Conservation (phyloP, 164 flowering plant genomes). For the Santalum album region DNA sequence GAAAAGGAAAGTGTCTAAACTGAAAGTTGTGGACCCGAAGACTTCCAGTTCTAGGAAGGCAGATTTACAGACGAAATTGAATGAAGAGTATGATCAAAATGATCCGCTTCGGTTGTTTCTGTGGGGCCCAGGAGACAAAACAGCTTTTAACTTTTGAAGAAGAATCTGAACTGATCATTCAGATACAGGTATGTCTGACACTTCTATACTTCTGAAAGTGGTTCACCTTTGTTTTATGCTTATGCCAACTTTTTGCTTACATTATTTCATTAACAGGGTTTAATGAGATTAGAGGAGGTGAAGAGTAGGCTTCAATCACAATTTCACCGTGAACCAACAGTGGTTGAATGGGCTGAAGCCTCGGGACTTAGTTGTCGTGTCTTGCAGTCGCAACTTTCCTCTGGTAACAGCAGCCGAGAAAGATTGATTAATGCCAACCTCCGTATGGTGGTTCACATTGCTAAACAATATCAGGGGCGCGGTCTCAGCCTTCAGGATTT, state of each 20-base stretch:
- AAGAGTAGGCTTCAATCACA: conserved; percentile 56
- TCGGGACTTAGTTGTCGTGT: conserved; percentile 47
- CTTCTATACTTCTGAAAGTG: background rate
- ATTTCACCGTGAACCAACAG: conserved; percentile 70
- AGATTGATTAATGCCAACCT: conserved; percentile 70
- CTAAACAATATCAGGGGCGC: conserved; percentile 68
- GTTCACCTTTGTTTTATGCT: background rate
- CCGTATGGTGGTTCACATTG: conserved; percentile 85
- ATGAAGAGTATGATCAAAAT: conserved; percentile 35
- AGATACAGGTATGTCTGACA: conserved; percentile 46
- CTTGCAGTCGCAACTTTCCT: conserved; percentile 43
- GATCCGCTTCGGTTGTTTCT: conserved; percentile 67
- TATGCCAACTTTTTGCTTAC: conserved; percentile 3
- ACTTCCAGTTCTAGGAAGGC: conserved; percentile 13
- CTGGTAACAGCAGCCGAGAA: conserved; percentile 55
- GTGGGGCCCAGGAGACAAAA: conserved; percentile 53
- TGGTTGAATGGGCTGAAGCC: conserved; percentile 83
- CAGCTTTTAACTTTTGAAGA: conserved; percentile 61
- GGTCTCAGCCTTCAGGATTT: conserved; percentile 78
- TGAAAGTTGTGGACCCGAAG: conserved; percentile 18
- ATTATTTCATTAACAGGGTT: conserved; percentile 35
- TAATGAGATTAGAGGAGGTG: conserved; percentile 52
- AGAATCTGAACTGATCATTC: conserved; percentile 48
- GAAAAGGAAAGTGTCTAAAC: conserved; percentile 37
- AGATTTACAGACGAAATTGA: conserved; percentile 23